Percentiles rank a stretch among this genome's conserved stretches.
phyloP scores from a whole-genome alignment of 306 rosid species.

The Quercus berberidifolia region DNA sequence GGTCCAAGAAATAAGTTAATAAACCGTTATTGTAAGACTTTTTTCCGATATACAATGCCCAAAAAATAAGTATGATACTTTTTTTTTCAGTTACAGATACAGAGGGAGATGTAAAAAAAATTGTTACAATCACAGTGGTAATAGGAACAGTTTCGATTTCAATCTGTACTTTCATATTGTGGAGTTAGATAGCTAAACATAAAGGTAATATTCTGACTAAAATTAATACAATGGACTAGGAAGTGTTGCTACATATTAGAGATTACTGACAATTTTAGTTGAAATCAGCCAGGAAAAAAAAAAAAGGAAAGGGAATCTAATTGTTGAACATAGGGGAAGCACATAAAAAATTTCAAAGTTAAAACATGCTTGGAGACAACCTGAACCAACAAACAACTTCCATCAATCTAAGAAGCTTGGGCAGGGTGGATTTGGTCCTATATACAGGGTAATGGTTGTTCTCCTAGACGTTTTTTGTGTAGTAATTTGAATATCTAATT shows the following conservation, averaged over 20 bases:
- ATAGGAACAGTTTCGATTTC: conserved; percentile 5
- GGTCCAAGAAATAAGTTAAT: no score
- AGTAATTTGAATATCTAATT: not conserved
- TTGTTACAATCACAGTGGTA: not conserved
- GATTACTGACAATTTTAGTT: not conserved
- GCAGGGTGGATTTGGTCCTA: conserved; percentile 27
- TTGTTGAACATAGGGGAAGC: not conserved
- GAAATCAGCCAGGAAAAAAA: not conserved
- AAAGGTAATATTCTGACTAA: not conserved
- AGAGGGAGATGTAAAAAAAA: not conserved
- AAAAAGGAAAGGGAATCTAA: not conserved
- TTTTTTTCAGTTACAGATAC: not conserved
- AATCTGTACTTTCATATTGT: conserved; percentile 12
- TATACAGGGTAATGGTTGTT: conserved; percentile 23
- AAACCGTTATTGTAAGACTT: no score
- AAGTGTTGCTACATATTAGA: not conserved
- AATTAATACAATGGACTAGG: not conserved
- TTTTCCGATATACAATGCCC: no score
- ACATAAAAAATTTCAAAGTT: not conserved
- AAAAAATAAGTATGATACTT: not conserved
- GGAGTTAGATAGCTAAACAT: not conserved
- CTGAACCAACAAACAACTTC: conserved; percentile 25
- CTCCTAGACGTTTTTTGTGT: not conserved
- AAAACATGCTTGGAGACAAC: not conserved
- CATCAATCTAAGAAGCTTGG: conserved; percentile 23